Base-by-base conservation (phyloP, 1,139 yeast genomes). In the Arxiozyma heterogenica region DNA sequence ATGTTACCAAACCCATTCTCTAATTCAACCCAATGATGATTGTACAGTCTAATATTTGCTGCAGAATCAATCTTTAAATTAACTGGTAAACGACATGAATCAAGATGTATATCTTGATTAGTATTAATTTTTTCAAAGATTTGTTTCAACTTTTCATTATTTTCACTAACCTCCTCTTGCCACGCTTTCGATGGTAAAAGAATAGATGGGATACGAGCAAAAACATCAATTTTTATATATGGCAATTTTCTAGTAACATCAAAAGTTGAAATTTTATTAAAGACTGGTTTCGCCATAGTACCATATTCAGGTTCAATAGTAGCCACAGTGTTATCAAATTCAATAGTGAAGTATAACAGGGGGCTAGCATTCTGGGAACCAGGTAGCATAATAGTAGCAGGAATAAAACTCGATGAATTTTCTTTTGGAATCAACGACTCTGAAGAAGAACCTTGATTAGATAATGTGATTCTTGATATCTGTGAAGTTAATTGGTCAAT, bases 191-290 rank as follows among this genome's bases (percentile, higher is more conserved):
- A 65, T 1, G 84, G 83, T 41, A 83, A 72, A 62, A 86, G 73
- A 56, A 82, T 75, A 25, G 83, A 81, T 12, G 95, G 95, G 54
- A 88, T 77, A 57, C 93, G 77, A 52, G 86, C 83, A 67, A 86
- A 90, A 41, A 87, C 78, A 68, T 86, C 91, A 54, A 89, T 74
- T 60, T 80, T 83, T 54, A 83, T 68, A 52, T 71, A 81, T 64
- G 75, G 82, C 66, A 70, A 70, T 68, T 61, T 72, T 59, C 88
- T 81, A 15, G 95, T 84, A 27, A 91, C 95, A 76, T 93, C 98
- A 68, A 93, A 93, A 11, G 91, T 83, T 15, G 95, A 87, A 22
- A 88, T 90, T 62, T 86, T 87, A 68, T 90, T 91, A 83, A 96
- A 93, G 23, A 75, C 75, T 2, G 91, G 88, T 52, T 73, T 69